Percentiles rank a stretch among this genome's conserved stretches.
phyloP scores from a whole-genome alignment of 148 eudicot species.

The Rhododendron vialii region DNA sequence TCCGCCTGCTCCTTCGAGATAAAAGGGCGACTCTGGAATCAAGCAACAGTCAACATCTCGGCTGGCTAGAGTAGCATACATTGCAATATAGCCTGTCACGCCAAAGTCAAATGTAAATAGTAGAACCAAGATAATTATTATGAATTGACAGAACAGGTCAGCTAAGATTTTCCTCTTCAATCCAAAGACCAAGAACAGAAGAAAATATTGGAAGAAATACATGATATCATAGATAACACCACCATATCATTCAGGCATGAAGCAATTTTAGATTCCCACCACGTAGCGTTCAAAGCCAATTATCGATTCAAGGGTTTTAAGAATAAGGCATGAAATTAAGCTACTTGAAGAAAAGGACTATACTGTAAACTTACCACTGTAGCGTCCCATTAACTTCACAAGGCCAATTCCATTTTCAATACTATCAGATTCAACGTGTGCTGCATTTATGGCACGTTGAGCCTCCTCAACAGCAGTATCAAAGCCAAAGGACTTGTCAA shows the following conservation, averaged over 20 bases:
- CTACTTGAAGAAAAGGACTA: neutral
- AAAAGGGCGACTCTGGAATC: constrained; percentile 96
- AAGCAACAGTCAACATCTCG: constrained; percentile 96
- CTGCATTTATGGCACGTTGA: constrained; percentile 96
- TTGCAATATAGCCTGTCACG: constrained; percentile 82
- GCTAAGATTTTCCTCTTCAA: neutral
- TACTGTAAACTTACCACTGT: constrained; percentile 56
- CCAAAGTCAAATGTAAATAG: neutral
- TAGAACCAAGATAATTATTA: neutral
- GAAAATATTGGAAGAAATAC: neutral
- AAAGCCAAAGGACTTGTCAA: constrained; percentile 96
- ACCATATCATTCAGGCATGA: neutral
- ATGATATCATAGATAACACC: neutral
- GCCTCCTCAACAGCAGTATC: constrained; percentile 99
- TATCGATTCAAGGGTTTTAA: neutral
- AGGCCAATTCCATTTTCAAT: constrained; percentile 86
- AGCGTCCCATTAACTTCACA: constrained; percentile 97
- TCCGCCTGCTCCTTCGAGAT: constrained; percentile 84
- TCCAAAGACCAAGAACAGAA: neutral
- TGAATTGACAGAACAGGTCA: neutral
- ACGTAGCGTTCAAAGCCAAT: neutral
- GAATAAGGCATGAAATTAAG: neutral
- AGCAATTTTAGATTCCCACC: neutral
- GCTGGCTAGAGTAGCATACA: constrained; percentile 97
- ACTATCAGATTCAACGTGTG: constrained; percentile 97